phyloP scores from a whole-genome alignment of 345 rosid species.

The Linum lewisii region DNA sequence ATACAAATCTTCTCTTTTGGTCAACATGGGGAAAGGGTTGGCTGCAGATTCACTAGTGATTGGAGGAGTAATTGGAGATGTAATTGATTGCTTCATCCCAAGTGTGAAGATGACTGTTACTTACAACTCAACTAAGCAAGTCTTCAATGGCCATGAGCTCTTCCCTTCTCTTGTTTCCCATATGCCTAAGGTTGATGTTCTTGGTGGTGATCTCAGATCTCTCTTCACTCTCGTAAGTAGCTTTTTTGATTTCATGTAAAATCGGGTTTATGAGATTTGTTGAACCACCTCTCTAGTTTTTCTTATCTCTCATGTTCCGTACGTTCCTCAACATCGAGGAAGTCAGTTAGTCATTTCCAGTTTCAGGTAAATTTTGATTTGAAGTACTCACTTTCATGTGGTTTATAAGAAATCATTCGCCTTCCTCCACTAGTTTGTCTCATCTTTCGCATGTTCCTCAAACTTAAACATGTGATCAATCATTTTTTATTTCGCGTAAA shows the following conservation, averaged over 20 bases:
- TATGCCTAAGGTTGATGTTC: constrained; percentile 44
- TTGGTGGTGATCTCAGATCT: constrained; percentile 24
- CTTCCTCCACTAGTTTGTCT: constrained; percentile 23
- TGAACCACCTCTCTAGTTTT: too few relatives aligned
- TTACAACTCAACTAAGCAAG: constrained; percentile 33
- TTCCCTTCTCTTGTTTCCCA: constrained; percentile 33
- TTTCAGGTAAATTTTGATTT: constrained; percentile 23
- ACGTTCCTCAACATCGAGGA: too few relatives aligned
- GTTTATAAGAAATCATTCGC: too few relatives aligned
- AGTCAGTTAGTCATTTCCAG: neutral
- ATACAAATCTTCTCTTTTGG: neutral
- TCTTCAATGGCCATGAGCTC: constrained; percentile 41
- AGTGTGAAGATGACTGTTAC: constrained; percentile 34
- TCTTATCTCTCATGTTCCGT: too few relatives aligned
- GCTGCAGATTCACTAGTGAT: constrained; percentile 34
- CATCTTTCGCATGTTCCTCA: neutral
- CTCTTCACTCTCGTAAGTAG: constrained; percentile 1
- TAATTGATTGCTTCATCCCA: constrained; percentile 38
- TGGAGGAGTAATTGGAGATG: constrained; percentile 51
- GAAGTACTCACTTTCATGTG: constrained; percentile 22
- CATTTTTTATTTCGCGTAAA: neutral
- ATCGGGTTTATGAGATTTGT: too few relatives aligned
- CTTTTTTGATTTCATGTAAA: neutral
- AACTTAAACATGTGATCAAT: too few relatives aligned
- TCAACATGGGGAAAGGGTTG: constrained; percentile 16